phyloP scores from a whole-genome alignment of 768 basidiomycete genomes.

The Tephrocybe rancida region DNA sequence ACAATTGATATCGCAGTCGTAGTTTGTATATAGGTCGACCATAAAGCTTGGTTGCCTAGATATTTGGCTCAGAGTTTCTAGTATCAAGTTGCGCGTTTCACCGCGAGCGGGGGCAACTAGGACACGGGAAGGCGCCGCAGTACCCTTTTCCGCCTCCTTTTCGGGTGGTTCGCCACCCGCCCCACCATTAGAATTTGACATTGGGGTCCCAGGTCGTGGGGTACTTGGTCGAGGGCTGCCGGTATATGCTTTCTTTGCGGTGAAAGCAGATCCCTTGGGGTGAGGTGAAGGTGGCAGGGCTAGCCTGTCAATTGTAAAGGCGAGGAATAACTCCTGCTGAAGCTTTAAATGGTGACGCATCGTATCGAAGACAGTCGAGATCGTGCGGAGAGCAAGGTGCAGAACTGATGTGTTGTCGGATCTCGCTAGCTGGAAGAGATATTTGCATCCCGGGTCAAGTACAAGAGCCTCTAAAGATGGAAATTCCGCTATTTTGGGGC shows the following conservation, averaged over 20 bases:
- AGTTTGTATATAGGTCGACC: slow-evolving; percentile 95
- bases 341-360: slow-evolving; percentile 87
- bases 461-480: slow-evolving; percentile 78
- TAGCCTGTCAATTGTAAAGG: slow-evolving; percentile 91
- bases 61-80: slow-evolving; percentile 85
- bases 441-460: slow-evolving; percentile 91
- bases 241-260: slow-evolving; percentile 29
- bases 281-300: slow-evolving; percentile 50
- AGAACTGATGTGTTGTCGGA: slow-evolving; percentile 85
- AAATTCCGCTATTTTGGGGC: slow-evolving; percentile 72
- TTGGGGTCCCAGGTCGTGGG: slow-evolving; percentile 56
- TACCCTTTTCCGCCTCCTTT: slow-evolving; percentile 45
- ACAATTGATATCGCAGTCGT: slow-evolving; percentile 96
- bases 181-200: slow-evolving; percentile 42
- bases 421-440: slow-evolving; percentile 93
- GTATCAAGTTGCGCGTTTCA: slow-evolving; percentile 85
- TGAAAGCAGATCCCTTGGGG: slow-evolving; percentile 24
- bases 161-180: slow-evolving; percentile 34
- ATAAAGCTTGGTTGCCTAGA: slow-evolving; percentile 88
- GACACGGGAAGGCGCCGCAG: slow-evolving; percentile 53
- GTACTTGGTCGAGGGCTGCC: slow-evolving; percentile 37
- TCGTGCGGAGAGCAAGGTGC: slow-evolving; percentile 79
- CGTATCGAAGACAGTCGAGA: slow-evolving; percentile 86
- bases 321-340: slow-evolving; percentile 93
- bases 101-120: slow-evolving; percentile 78